Percentiles rank a stretch among this genome's conserved stretches.
Evolutionary conservation across 495 filamentous ascomycete genomes (phyloP).

Genomic region (Opeltia flavorubescens): DNA sequence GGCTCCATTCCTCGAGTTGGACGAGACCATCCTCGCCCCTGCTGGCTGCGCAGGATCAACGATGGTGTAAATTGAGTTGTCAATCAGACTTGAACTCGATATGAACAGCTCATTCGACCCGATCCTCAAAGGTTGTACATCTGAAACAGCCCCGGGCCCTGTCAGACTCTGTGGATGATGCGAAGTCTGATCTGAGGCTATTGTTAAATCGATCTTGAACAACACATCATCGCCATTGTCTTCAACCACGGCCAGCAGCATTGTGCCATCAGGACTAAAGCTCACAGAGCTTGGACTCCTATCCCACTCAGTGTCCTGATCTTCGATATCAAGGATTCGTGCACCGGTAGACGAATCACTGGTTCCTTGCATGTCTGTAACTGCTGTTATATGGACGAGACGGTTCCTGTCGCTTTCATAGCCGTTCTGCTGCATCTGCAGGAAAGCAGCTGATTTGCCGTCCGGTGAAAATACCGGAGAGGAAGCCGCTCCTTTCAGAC

Average conservation of each 20-base stretch:
- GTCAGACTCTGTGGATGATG: conserved; percentile 42
- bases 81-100: conserved; percentile 49
- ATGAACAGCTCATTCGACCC: conserved; percentile 43
- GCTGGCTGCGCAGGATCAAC: conserved; percentile 34
- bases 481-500: conserved; percentile 55
- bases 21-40: conserved; percentile 35
- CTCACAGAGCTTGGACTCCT: conserved; percentile 47
- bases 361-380: conserved; percentile 21
- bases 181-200: conserved; percentile 33
- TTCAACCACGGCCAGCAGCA: conserved; percentile 53
- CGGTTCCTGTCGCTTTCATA: conserved; percentile 86
- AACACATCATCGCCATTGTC: conserved; percentile 47
- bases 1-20: conserved; percentile 50
- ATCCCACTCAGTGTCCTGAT: conserved; percentile 55
- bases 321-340: conserved; percentile 49
- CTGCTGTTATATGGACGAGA: conserved; percentile 48
- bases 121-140: conserved; percentile 37
- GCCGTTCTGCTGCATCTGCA: conserved; percentile 62
- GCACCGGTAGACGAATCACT: conserved; percentile 33
- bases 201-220: conserved; percentile 44
- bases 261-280: conserved; percentile 52
- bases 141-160: conserved; percentile 43
- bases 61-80: conserved; percentile 54
- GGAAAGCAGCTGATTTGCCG: conserved; percentile 62
- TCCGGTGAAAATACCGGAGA: conserved; percentile 64